phyloP scores from a whole-genome alignment of 2,329 filamentous ascomycete species.

The Botryotinia convoluta region DNA sequence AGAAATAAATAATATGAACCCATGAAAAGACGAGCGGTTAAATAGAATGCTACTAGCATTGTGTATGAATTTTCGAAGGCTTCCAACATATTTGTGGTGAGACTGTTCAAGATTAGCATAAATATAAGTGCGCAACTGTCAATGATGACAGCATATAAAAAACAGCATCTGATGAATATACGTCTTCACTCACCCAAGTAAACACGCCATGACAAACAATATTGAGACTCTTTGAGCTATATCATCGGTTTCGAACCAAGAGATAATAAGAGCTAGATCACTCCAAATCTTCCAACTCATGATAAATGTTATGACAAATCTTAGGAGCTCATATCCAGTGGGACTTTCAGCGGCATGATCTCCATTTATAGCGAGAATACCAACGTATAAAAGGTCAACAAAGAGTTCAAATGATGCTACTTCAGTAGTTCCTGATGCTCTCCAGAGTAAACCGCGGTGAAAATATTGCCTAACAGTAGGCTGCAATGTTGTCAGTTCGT shows the following conservation, averaged over 20 bases:
- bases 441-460: conserved; percentile 62
- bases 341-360: conserved; percentile 58
- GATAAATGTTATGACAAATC: conserved; percentile 60
- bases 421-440: conserved; percentile 56
- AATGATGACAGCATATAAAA: not conserved
- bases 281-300: conserved; percentile 61
- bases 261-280: conserved; percentile 55
- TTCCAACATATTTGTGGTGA: conserved; percentile 61
- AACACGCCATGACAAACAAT: conserved; percentile 58
- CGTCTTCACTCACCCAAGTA: conserved; percentile 49
- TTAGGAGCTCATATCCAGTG: conserved; percentile 53
- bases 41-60: conserved; percentile 59
- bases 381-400: conserved; percentile 57
- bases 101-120: conserved; percentile 37
- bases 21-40: conserved; percentile 55
- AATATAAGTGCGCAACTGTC: not conserved
- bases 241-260: conserved; percentile 61
- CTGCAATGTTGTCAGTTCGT: conserved; percentile 16
- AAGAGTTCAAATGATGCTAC: conserved; percentile 64
- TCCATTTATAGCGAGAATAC: conserved; percentile 61
- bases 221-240: conserved; percentile 57
- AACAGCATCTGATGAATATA: not conserved
- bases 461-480: conserved; percentile 64
- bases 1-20: conserved; percentile 49
- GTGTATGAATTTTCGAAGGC: conserved; percentile 56